Evolutionary conservation across 1,284 basidiomycete genomes (phyloP).

Genomic region (Naganishia liquefaciens): DNA sequence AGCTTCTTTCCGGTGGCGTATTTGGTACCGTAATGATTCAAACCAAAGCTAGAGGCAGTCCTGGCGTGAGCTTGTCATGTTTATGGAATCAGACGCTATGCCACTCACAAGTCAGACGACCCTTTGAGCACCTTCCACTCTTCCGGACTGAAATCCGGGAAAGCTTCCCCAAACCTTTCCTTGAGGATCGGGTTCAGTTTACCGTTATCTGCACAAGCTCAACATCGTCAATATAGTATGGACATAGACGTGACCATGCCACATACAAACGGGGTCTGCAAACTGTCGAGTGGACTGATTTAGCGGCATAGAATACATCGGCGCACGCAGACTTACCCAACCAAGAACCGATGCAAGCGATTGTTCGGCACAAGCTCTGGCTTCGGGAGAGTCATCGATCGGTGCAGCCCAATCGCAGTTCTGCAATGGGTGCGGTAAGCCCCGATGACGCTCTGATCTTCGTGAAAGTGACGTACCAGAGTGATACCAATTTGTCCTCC

Average conservation of each 20-base stretch:
- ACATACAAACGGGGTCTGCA: conserved; percentile 42
- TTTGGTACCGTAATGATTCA: conserved; percentile 40
- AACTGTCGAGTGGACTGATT: conserved; percentile 31
- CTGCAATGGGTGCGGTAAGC: conserved; percentile 17
- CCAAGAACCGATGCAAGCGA: conserved; percentile 32
- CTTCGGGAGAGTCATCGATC: conserved; percentile 36
- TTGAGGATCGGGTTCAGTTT: conserved; percentile 16
- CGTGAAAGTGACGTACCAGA: conserved; percentile 32
- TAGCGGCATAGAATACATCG: too few species aligned
- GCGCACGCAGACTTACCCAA: conserved; percentile 30
- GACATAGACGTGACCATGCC: background rate
- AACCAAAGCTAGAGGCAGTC: conserved; percentile 35
- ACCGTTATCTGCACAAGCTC: conserved; percentile 19
- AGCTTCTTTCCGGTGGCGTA: conserved; percentile 32
- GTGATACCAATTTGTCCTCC: conserved; percentile 41
- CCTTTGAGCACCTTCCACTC: conserved; percentile 36
- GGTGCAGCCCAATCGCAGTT: conserved; percentile 42
- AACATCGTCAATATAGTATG: background rate
- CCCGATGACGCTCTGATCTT: background rate
- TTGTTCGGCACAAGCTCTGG: conserved; percentile 33
- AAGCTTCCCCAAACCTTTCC: conserved; percentile 23
- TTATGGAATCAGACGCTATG: background rate
- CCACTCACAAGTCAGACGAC: conserved; percentile 34
- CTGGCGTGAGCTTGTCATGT: background rate
- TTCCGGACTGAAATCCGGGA: conserved; percentile 29